phyloP scores from a whole-genome alignment of 176 grass and related monocot genomes.

The Tillandsia leiboldiana region DNA sequence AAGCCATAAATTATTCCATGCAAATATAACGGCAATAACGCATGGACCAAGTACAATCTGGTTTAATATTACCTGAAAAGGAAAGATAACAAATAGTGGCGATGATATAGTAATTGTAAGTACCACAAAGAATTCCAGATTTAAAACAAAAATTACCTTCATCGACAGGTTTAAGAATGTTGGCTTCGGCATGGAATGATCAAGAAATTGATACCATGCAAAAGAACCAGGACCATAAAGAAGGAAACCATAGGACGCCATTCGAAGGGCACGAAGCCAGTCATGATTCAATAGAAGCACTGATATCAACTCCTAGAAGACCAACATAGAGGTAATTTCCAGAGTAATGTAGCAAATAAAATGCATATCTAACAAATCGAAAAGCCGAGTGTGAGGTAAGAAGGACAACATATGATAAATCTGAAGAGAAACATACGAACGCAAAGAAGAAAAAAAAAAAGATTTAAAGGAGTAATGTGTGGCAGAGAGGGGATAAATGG shows the following conservation, averaged over 20 bases:
- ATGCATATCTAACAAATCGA: background rate
- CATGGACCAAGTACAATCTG: conserved; percentile 92
- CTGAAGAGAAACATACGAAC: background rate
- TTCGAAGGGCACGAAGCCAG: conserved; percentile 64
- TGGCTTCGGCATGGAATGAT: conserved; percentile 60
- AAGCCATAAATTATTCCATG: conserved; percentile 93
- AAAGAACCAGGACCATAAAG: conserved; percentile 84
- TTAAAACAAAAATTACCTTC: conserved; percentile 48
- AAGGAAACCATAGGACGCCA: conserved; percentile 82
- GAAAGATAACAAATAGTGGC: conserved; percentile 2
- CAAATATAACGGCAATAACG: conserved; percentile 90
- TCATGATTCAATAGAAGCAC: conserved; percentile 57
- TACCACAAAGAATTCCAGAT: background rate
- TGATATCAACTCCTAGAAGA: conserved; percentile 39
- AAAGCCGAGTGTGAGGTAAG: conserved; percentile 3
- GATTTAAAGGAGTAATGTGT: too few relatives aligned
- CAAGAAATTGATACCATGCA: conserved; percentile 80
- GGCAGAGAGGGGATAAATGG: background rate
- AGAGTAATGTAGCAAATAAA: conserved; percentile 5
- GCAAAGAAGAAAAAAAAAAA: too few relatives aligned
- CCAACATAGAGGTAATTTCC: conserved; percentile 4
- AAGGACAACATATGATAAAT: background rate
- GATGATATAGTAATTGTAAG: background rate
- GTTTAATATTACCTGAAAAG: conserved; percentile 78
- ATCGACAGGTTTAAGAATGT: conserved; percentile 49